A percentile compares a stretch with the other conserved stretches of the same genome.
phyloP scores from a whole-genome alignment of 805 yeast species.

The Zygosaccharomyces siamensis region DNA sequence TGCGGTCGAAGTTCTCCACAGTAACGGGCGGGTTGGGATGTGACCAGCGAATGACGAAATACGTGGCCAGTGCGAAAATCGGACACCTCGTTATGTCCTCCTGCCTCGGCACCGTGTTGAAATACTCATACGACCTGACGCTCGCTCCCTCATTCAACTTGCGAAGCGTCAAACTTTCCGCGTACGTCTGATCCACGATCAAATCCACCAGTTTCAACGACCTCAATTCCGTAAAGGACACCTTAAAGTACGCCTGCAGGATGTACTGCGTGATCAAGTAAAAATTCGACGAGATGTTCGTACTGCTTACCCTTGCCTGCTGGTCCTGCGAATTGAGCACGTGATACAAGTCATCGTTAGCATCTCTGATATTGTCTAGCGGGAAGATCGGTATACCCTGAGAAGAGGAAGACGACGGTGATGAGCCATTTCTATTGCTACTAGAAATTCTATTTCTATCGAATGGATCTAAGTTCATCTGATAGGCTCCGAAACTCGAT shows the following conservation, averaged over 20 bases:
- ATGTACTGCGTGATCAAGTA: conserved; percentile 31
- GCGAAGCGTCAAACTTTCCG: conserved; percentile 34
- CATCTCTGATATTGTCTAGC: background rate
- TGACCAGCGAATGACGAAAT: conserved; percentile 32
- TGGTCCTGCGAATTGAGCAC: conserved; percentile 22
- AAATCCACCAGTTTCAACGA: conserved; percentile 28
- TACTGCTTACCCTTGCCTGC: conserved; percentile 14
- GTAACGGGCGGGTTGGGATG: conserved; percentile 27
- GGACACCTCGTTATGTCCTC: conserved; percentile 33
- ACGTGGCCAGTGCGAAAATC: conserved; percentile 31
- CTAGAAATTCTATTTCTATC: background rate
- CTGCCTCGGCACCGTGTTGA: conserved; percentile 33
- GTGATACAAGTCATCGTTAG: conserved; percentile 18
- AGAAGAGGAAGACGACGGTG: background rate
- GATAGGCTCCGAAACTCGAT: no score
- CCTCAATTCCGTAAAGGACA: conserved; percentile 17
- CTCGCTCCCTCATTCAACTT: conserved; percentile 28
- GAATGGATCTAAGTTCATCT: background rate
- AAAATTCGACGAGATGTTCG: conserved; percentile 21
- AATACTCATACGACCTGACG: conserved; percentile 29
- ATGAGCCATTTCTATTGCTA: no score
- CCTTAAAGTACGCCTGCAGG: conserved; percentile 30
- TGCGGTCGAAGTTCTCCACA: conserved; percentile 20
- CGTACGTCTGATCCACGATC: conserved; percentile 35
- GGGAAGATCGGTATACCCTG: background rate